These are phyloP conservation scores for Amanita phalloides DNA, from an alignment of 768 basidiomycete species.

Conservation along the genomic window DNA sequence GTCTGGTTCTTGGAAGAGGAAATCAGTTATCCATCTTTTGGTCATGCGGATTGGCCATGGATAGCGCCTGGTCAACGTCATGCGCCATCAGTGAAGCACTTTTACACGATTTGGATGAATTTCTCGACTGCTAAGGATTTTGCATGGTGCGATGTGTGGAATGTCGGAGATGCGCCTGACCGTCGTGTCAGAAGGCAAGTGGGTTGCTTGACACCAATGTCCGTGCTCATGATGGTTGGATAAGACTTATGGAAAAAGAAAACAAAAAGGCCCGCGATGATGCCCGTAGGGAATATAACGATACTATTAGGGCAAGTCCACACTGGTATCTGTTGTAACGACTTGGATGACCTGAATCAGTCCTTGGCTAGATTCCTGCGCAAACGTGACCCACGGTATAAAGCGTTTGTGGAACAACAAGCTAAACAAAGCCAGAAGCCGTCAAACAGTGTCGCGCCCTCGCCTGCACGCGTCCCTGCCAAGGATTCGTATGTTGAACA, in stretches of 20 bases:
- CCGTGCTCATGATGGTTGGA: background rate
- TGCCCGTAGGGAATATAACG: constrained; percentile 85
- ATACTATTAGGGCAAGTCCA: constrained; percentile 65
- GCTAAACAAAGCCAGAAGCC: constrained; percentile 20
- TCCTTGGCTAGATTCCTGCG: constrained; percentile 65
- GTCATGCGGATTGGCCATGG: constrained; percentile 71
- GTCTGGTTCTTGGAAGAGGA: constrained; percentile 24
- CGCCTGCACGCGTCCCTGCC: constrained; percentile 17
- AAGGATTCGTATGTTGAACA: constrained; percentile 62
- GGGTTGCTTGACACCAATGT: background rate
- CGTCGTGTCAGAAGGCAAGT: constrained; percentile 65
- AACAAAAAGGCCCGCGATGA: constrained; percentile 90
- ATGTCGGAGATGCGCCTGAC: constrained; percentile 77
- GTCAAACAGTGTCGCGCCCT: constrained; percentile 18
- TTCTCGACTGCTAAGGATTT: constrained; percentile 87
- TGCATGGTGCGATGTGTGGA: constrained; percentile 79
- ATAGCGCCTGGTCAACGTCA: constrained; percentile 31
- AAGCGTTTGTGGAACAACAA: constrained; percentile 46
- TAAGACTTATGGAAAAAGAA: constrained; percentile 87
- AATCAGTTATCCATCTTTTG: constrained; percentile 71
- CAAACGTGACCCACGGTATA: constrained; percentile 87
- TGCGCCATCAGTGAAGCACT: constrained; percentile 49
- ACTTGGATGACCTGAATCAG: constrained; percentile 23
- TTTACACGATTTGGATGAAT: constrained; percentile 82
- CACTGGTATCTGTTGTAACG: background rate